Base-by-base conservation (phyloP, 345 rosid genomes). In the Brassica napus region DNA sequence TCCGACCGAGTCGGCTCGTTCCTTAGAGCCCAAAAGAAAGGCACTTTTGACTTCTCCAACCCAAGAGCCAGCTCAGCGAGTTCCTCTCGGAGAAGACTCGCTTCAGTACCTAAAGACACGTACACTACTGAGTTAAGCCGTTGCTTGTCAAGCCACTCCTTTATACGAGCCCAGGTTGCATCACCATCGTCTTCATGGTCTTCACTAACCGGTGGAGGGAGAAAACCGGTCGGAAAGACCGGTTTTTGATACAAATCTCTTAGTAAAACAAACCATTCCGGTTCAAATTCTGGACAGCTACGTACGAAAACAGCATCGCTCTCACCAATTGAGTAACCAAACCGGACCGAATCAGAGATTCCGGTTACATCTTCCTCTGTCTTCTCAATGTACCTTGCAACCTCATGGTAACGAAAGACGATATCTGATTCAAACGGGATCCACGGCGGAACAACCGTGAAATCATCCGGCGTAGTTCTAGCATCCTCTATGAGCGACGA, bases 51-150 rank as follows among this genome's bases (percentile, higher is more conserved):
- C 18, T 77, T 78, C 71, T 87, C 90, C 69, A 89, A 30, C 7
- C 92, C 92, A 3, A 78, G 26, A 57, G 88, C 90, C 14, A 89
- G 59, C 76, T 83, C 79, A 0, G 0, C 15, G 59, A 86, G 37
- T 68, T 87, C 88, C 26, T 78, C 71, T 35, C 10, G 63, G 30
- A 71, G 30, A 71, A 87, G 49, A 8, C 75, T 71, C 23, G 68
- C 83, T 66, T 88, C 92, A 1, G 84, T 85, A 24, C 89, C 92
- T 18, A 89, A 18, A 12, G 87, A 81, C 3, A 89, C 88, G 63
- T 86, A 89, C 0, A 87, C 78, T 1, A 89, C 90, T 1, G 87
- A 87, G 32, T 75, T 68, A 0, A 59, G 16, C 64, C 70, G 62
- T 21, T 84, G 86, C 9, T 82, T 75, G 37, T 79, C 82, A 0